Conservation (phyloP, 2,329 filamentous ascomycete species). For the Hypoxylon sp. region DNA sequence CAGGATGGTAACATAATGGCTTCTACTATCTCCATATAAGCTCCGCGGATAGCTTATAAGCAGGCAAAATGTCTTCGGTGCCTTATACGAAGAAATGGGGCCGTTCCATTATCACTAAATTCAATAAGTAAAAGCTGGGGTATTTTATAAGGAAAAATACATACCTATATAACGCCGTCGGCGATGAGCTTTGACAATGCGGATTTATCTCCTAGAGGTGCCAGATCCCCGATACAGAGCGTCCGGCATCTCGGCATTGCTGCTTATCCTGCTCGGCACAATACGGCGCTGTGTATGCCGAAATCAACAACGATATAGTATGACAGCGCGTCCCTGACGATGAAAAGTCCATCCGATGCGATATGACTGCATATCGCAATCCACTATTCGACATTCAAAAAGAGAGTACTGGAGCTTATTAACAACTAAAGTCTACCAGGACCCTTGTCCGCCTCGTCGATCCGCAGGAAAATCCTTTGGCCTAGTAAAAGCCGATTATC, state of each 20-base stretch:
- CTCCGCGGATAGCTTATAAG: no score
- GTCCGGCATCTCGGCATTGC: conserved; percentile 13
- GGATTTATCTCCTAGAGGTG: not conserved
- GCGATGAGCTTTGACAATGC: not conserved
- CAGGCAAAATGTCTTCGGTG: no score
- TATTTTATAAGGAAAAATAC: no score
- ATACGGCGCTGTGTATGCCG: conserved; percentile 8
- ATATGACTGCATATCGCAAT: not conserved
- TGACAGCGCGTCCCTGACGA: not conserved
- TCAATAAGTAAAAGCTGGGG: no score
- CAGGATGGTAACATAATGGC: no score
- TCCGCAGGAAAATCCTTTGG: conserved; percentile 39
- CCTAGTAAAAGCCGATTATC: conserved; percentile 20
- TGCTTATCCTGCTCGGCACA: conserved; percentile 7
- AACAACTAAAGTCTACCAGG: conserved; percentile 16
- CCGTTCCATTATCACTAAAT: no score
- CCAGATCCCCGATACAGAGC: conserved; percentile 10
- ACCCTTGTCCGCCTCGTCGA: conserved; percentile 11
- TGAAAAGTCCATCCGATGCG: not conserved
- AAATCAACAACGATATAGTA: not conserved
- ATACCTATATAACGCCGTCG: conserved; percentile 6
- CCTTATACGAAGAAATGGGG: no score
- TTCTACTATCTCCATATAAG: no score
- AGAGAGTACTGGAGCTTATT: conserved; percentile 13
- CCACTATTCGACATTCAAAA: not conserved